Evolutionary conservation across 345 rosid genomes (phyloP).

Genomic region (Xanthoceras sorbifolium): DNA sequence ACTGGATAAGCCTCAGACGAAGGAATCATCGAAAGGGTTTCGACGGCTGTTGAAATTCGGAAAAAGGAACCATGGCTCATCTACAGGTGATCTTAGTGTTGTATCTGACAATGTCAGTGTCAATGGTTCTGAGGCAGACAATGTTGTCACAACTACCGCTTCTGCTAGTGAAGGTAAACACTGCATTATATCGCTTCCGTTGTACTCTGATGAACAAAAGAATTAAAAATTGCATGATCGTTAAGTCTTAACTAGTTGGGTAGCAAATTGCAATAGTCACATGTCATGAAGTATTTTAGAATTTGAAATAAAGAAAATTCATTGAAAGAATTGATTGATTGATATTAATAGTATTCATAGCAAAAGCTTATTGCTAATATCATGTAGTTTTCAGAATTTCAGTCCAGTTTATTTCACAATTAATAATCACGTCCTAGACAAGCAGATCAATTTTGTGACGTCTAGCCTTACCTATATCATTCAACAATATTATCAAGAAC

Average conservation of each 20-base stretch:
- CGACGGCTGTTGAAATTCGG: slow-evolving; percentile 72
- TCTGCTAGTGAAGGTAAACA: slow-evolving; percentile 52
- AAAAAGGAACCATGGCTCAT: slow-evolving; percentile 59
- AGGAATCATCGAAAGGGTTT: slow-evolving; percentile 76
- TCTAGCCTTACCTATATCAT: slow-evolving; percentile 3
- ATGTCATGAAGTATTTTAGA: neutral
- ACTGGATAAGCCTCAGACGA: slow-evolving; percentile 54
- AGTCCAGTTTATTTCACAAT: neutral
- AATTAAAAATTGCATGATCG: neutral
- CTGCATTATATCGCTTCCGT: slow-evolving; percentile 12
- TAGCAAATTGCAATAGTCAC: neutral
- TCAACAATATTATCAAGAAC: neutral
- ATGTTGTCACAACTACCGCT: slow-evolving; percentile 30
- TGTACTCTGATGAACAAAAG: slow-evolving; percentile 6
- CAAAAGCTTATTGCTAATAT: neutral
- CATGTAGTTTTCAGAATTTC: neutral
- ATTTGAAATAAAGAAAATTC: neutral
- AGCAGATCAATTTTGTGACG: neutral
- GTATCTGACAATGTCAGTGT: slow-evolving; percentile 35
- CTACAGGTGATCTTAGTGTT: slow-evolving; percentile 42
- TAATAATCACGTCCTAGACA: neutral
- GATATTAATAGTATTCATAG: neutral
- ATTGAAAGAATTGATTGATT: neutral
- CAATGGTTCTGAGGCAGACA: slow-evolving; percentile 40
- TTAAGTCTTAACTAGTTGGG: neutral